Base-by-base conservation (phyloP, 148 eudicot species). In the Vaccinium macrocarpon region DNA sequence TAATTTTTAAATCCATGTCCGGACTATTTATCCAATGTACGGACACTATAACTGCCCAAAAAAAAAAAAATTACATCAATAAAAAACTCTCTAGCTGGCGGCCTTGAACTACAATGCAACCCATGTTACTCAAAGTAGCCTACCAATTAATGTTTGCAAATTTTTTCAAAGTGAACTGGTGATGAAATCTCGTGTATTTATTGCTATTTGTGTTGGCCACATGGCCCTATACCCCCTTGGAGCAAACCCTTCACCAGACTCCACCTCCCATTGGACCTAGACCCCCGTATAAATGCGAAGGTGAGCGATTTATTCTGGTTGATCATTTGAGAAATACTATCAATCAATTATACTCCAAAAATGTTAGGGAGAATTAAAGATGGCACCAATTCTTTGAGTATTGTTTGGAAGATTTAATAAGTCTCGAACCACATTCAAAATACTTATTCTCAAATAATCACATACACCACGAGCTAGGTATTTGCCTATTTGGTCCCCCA, bases 201-300 rank as follows among this genome's bases (percentile, higher is more conserved):
- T 79, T 79, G 82, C 68, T 79, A 57, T 57, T 57, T 15, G 82
- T 79, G 10, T 7, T 1, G 50, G 27, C 81, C 81, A 79, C 81
- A 55, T 79, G 70, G 16, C 27, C 57, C 81, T 10, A 79, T 56
- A 21, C 7, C 10, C n/a, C 8, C 68, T 21, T 19, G 2, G 27
- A 70, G 74, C 38, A 32, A 70, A 70, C 18, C 38, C 74, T 12
- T 70, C 42, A 14, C 46, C 71, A 64, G 71, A 64, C 29, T 23
- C 32, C 48, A 15, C 75, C 75, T 71, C 46, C 46, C 14, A 71
- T 46, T 4, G 46, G 7, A 5, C 75, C 19, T 6, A 42, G 46
- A 5, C 46, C 75, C 75, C 38, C 38, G 1, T 1, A 32, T 71
- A 71, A 70, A 71, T 70, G 46, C 38, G 15, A 42, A 32, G 75